Evolutionary conservation across 768 basidiomycete species (phyloP).

Genomic region (Termitomyces titanicus): DNA sequence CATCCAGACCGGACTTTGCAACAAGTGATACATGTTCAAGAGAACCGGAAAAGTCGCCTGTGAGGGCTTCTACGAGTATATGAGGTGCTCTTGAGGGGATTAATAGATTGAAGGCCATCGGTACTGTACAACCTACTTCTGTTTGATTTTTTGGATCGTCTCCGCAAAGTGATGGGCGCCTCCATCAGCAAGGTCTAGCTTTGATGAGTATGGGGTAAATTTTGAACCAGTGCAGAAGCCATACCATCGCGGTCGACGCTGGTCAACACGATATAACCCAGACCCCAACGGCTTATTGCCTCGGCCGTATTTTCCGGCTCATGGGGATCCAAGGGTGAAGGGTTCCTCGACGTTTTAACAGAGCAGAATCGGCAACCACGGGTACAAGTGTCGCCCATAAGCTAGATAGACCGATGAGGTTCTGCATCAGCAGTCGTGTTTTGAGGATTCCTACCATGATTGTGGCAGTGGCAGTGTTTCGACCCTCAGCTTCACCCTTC

Average conservation of each 20-base stretch:
- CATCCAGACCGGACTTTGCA: constrained; percentile 91
- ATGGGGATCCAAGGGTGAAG: constrained; percentile 90
- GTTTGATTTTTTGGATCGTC: constrained; percentile 92
- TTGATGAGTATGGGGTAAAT: neutral
- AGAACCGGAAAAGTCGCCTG: constrained; percentile 88
- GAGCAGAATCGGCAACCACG: constrained; percentile 97
- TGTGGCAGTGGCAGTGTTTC: constrained; percentile 89
- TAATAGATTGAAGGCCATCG: neutral
- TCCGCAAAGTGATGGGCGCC: constrained; percentile 94
- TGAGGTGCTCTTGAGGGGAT: constrained; percentile 70
- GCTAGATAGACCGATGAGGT: constrained; percentile 38
- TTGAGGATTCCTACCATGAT: constrained; percentile 73
- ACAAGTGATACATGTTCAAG: constrained; percentile 74
- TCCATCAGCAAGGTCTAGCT: constrained; percentile 85
- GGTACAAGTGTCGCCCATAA: constrained; percentile 99
- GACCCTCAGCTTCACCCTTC: constrained; percentile 63
- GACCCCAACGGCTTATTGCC: constrained; percentile 95
- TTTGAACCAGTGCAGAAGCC: constrained; percentile 17
- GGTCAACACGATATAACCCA: constrained; percentile 97
- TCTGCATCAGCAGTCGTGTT: neutral
- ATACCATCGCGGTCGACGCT: constrained; percentile 95
- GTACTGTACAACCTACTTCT: constrained; percentile 56
- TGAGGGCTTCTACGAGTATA: constrained; percentile 94
- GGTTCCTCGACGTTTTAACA: constrained; percentile 87
- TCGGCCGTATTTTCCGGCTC: constrained; percentile 99